phyloP scores from a whole-genome alignment of 495 filamentous ascomycete genomes.

The Penicillium canescens region DNA sequence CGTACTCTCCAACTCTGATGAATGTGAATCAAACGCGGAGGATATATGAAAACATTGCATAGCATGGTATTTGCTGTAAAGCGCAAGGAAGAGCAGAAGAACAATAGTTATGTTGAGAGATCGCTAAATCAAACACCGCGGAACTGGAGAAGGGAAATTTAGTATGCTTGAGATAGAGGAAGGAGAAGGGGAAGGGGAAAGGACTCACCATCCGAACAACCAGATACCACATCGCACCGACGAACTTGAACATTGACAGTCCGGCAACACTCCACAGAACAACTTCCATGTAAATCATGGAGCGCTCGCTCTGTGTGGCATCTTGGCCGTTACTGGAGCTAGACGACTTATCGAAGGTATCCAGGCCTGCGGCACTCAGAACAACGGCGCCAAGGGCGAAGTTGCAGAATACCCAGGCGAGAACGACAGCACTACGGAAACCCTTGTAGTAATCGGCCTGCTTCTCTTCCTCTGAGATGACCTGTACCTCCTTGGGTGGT shows the following conservation, averaged over 20 bases:
- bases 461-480: constrained; percentile 65
- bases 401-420: constrained; percentile 97
- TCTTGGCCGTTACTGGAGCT: constrained; percentile 32
- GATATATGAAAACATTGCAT: constrained; percentile 25
- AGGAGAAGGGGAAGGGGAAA: not conserved
- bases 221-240: constrained; percentile 94
- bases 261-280: constrained; percentile 92
- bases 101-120: constrained; percentile 14
- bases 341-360: constrained; percentile 50
- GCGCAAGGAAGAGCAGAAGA: constrained; percentile 17
- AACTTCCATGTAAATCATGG: constrained; percentile 84
- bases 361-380: constrained; percentile 77
- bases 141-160: constrained; percentile 35
- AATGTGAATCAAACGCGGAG: constrained; percentile 17
- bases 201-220: constrained; percentile 72
- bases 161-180: constrained; percentile 8
- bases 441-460: constrained; percentile 99
- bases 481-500: constrained; percentile 63
- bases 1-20: too few relatives aligned
- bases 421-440: constrained; percentile 86
- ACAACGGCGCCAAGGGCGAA: constrained; percentile 88
- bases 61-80: constrained; percentile 7
- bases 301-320: constrained; percentile 45
- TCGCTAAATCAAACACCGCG: constrained; percentile 45
- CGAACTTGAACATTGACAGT: constrained; percentile 82